Conservation (phyloP, 176 grass and related monocot species). For the Elaeis guineensis region DNA sequence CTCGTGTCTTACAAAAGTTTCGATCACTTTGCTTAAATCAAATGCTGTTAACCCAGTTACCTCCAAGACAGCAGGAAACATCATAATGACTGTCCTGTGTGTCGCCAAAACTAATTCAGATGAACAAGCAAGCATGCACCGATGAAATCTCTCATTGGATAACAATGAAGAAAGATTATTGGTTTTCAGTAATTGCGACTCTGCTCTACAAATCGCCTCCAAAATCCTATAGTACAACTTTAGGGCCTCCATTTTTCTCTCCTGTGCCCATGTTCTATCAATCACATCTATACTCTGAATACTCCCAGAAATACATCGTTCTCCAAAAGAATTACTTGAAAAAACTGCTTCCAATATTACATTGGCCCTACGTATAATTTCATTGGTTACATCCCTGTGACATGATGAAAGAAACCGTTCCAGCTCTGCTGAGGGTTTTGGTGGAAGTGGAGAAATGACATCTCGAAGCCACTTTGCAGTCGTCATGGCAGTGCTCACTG, state of each 20-base stretch:
- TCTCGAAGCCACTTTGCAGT: constrained; percentile 92
- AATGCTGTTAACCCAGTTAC: constrained; percentile 87
- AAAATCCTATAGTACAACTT: constrained; percentile 89
- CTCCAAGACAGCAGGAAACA: constrained; percentile 91
- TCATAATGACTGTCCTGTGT: constrained; percentile 89
- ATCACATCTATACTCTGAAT: constrained; percentile 55
- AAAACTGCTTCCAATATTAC: constrained; percentile 89
- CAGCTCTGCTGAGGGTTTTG: constrained; percentile 66
- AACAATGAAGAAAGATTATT: constrained; percentile 75
- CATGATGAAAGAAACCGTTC: constrained; percentile 62
- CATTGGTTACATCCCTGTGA: constrained; percentile 41
- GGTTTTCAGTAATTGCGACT: constrained; percentile 37
- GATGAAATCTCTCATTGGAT: constrained; percentile 82
- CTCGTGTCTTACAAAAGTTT: constrained; percentile 87
- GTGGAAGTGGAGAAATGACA: constrained; percentile 64
- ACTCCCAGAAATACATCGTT: constrained; percentile 35
- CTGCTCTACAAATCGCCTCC: constrained; percentile 69
- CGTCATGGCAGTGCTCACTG: constrained; percentile 87
- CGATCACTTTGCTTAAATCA: constrained; percentile 97
- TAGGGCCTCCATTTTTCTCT: constrained; percentile 85
- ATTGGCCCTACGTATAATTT: constrained; percentile 47
- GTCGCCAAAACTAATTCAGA: constrained; percentile 85
- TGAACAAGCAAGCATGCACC: constrained; percentile 92
- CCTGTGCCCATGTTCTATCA: constrained; percentile 71
- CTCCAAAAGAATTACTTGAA: constrained; percentile 39